Evolutionary conservation across 768 basidiomycete genomes (phyloP).

Genomic region (Hydnum rufescens): DNA sequence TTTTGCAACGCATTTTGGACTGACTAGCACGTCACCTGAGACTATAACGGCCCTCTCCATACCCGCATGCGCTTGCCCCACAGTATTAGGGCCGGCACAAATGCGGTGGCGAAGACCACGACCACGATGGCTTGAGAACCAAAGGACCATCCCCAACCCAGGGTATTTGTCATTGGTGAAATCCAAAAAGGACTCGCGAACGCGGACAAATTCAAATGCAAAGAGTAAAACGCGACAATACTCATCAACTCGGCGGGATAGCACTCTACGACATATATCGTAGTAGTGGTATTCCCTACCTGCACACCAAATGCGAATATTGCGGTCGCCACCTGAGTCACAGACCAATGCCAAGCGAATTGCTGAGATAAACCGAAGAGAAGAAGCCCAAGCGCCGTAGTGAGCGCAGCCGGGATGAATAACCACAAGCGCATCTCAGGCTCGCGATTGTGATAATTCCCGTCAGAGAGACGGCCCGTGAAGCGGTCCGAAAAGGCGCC

Average conservation of each 20-base stretch:
- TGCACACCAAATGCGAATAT: conserved; percentile 10
- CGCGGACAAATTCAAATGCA: conserved; percentile 10
- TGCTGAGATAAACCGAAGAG: conserved; percentile 7
- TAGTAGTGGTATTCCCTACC: conserved; percentile 9
- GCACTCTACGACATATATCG: conserved; percentile 10
- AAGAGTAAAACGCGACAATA: conserved; percentile 9
- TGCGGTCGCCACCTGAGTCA: conserved; percentile 1
- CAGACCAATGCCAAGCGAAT: conserved; percentile 8
- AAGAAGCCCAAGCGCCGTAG: conserved; percentile 7
- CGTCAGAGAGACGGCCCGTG: conserved; percentile 4
- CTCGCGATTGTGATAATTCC: background rate
- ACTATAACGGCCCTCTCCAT: conserved; percentile 3
- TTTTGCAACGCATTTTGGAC: too few relatives aligned
- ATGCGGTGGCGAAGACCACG: conserved; percentile 1
- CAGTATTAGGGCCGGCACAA: conserved; percentile 4
- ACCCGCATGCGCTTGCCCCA: conserved; percentile 5
- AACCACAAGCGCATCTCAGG: conserved; percentile 11
- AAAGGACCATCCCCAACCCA: conserved; percentile 11
- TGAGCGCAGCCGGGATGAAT: conserved; percentile 7
- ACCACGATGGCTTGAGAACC: conserved; percentile 9
- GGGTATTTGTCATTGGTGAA: conserved; percentile 7
- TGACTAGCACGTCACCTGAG: background rate
- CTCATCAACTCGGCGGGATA: conserved; percentile 11
- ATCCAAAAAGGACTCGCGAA: conserved; percentile 12
- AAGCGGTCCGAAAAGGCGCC: conserved; percentile 10